Evolutionary conservation across 805 yeast genomes (phyloP).

Genomic region (Saturnispora bothae): DNA sequence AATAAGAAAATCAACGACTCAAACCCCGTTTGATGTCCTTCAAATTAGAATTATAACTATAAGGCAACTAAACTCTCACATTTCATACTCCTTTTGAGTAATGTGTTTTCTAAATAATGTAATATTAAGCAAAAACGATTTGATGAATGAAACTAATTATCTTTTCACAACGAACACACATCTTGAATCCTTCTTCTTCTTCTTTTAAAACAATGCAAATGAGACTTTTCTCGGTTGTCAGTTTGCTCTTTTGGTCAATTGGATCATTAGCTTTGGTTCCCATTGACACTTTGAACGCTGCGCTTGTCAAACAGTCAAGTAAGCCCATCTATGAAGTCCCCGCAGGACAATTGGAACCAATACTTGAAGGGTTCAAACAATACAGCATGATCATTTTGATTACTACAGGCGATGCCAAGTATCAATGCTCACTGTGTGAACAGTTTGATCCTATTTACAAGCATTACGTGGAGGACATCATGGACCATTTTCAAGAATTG

Average conservation of each 20-base stretch:
- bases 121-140: too few relatives aligned
- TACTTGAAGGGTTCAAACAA: slow-evolving; percentile 39
- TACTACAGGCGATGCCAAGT: slow-evolving; percentile 36
- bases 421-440: slow-evolving; percentile 39
- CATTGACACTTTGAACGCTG: background rate
- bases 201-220: too few relatives aligned
- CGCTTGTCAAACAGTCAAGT: background rate
- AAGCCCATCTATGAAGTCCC: slow-evolving; percentile 21
- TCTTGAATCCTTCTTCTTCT: too few relatives aligned
- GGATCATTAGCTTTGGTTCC: background rate
- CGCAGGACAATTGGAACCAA: slow-evolving; percentile 29
- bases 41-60: too few relatives aligned
- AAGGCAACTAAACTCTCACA: too few relatives aligned
- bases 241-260: background rate
- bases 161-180: too few relatives aligned
- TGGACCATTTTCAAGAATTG: slow-evolving; percentile 32
- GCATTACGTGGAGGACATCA: slow-evolving; percentile 34
- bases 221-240: too few relatives aligned
- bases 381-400: slow-evolving; percentile 42
- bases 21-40: too few relatives aligned
- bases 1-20: slow-evolving; percentile 1
- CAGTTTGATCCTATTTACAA: slow-evolving; percentile 32
- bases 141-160: too few relatives aligned
- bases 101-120: too few relatives aligned
- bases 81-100: too few relatives aligned